These are phyloP conservation scores for Handroanthus guayacan DNA, from an alignment of 257 asterid species.

Conservation along the genomic window DNA sequence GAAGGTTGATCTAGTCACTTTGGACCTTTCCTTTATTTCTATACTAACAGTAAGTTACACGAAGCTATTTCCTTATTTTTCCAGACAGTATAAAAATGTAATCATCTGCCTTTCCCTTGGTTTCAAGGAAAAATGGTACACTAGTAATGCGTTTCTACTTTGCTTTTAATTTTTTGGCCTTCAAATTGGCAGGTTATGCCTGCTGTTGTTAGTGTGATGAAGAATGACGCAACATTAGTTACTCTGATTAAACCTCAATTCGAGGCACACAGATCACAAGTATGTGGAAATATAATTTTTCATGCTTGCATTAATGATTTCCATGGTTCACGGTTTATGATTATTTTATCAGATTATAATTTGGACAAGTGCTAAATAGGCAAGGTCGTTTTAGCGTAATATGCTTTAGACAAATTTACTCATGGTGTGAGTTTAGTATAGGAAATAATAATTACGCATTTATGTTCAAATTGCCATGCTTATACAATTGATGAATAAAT, in stretches of 20 bases:
- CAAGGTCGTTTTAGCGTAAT: neutral
- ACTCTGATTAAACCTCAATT: slow-evolving; percentile 95
- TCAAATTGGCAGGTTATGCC: slow-evolving; percentile 83
- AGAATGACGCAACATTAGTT: slow-evolving; percentile 71
- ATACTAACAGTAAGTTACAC: slow-evolving; percentile 71
- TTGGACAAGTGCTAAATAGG: neutral
- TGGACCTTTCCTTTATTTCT: slow-evolving; percentile 97
- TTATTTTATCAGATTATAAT: slow-evolving; percentile 8
- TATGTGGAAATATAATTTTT: slow-evolving; percentile 39
- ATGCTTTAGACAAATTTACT: neutral
- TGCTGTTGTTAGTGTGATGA: slow-evolving; percentile 84
- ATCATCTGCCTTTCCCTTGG: neutral
- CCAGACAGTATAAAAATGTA: slow-evolving; percentile 2
- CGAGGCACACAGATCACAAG: slow-evolving; percentile 95
- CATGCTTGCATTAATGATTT: slow-evolving; percentile 21
- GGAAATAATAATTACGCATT: neutral
- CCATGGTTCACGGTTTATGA: neutral
- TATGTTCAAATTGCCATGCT: neutral
- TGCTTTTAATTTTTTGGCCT: neutral
- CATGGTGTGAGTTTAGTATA: neutral
- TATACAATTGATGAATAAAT: slow-evolving; percentile 1
- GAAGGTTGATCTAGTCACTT: slow-evolving; percentile 88
- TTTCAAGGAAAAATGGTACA: neutral
- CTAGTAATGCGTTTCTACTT: neutral
- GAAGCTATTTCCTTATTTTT: slow-evolving; percentile 18